phyloP scores from a whole-genome alignment of 345 rosid species.

The Pistacia vera region DNA sequence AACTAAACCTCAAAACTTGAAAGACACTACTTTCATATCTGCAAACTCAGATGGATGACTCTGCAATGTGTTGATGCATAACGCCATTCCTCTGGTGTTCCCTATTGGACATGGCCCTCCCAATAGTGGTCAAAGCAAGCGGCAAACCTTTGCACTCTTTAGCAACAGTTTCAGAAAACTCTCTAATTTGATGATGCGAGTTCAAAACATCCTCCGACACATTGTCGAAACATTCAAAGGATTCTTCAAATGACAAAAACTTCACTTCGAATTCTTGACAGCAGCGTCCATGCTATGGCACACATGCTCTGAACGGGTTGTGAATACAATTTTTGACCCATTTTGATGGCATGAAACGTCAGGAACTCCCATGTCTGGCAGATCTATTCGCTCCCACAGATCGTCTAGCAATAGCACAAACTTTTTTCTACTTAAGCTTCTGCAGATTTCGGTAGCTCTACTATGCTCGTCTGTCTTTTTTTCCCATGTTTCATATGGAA shows the following conservation, averaged over 20 bases:
- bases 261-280: neutral
- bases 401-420: constrained; percentile 25
- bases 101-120: constrained; percentile 20
- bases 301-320: constrained; percentile 27
- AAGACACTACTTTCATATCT: no score
- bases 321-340: constrained; percentile 25
- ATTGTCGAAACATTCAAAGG: constrained; percentile 15
- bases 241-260: no score
- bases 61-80: no score
- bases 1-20: no score
- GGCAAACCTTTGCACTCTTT: neutral
- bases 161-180: neutral
- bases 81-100: no score
- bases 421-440: constrained; percentile 4
- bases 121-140: constrained; percentile 12
- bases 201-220: neutral
- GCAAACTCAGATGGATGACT: no score
- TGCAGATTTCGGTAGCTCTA: neutral
- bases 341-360: neutral
- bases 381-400: constrained; percentile 3
- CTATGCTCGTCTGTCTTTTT: neutral
- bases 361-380: constrained; percentile 22
- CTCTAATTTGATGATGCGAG: constrained; percentile 6
- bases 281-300: constrained; percentile 29
- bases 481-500: neutral